Conservation (phyloP, 2,329 filamentous ascomycete species). For the Ceratocystis ficicola region DNA sequence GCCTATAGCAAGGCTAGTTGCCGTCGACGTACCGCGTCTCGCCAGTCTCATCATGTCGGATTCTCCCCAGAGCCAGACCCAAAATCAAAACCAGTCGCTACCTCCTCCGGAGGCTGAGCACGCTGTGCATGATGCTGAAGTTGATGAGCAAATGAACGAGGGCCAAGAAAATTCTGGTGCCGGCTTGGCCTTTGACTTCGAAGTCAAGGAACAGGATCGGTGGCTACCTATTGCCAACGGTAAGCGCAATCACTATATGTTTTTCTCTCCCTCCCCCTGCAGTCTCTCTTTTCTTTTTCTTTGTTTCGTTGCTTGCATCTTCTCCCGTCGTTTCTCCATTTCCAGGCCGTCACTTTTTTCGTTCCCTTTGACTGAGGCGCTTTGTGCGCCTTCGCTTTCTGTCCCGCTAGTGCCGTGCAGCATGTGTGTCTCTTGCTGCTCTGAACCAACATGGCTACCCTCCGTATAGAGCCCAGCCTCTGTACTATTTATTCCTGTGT, state of each 20-base stretch:
- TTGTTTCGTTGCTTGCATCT: conserved; percentile 26
- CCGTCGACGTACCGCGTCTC: not conserved
- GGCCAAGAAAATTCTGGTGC: conserved; percentile 63
- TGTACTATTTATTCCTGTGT: not conserved
- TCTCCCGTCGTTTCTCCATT: not conserved
- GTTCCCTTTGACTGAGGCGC: not conserved
- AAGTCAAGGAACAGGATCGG: conserved; percentile 98
- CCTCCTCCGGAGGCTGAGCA: conserved; percentile 81
- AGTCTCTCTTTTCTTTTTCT: too few species aligned
- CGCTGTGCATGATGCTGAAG: conserved; percentile 70
- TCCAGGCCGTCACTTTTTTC: conserved; percentile 24
- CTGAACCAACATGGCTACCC: not conserved
- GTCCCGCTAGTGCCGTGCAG: not conserved
- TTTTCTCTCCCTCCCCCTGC: too few species aligned
- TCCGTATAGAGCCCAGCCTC: not conserved
- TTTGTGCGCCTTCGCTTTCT: not conserved
- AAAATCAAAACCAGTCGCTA: conserved; percentile 36
- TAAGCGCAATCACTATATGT: conserved; percentile 44
- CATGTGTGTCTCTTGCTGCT: not conserved
- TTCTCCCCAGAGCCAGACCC: conserved; percentile 55
- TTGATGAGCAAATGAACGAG: conserved; percentile 90
- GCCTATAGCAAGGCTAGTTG: not conserved
- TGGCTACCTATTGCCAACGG: conserved; percentile 99
- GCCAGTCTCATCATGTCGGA: conserved; percentile 54
- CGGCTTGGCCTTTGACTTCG: conserved; percentile 77